Conservation (phyloP, 768 basidiomycete genomes). For the Amanita rimosa region DNA sequence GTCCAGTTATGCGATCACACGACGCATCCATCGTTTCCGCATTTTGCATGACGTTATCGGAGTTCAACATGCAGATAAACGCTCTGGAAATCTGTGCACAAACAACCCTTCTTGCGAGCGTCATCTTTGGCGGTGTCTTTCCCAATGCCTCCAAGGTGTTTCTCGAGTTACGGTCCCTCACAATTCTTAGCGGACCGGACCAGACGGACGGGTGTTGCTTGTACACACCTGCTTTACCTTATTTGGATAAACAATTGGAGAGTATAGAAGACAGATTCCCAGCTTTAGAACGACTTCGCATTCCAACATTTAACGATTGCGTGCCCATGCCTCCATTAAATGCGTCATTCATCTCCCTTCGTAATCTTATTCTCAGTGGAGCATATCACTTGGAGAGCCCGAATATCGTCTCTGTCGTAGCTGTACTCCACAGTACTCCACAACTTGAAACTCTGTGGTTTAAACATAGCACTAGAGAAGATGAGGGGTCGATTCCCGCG, state of each 20-base stretch:
- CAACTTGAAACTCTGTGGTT: constrained; percentile 6
- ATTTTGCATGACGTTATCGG: not conserved
- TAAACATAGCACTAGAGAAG: constrained; percentile 1
- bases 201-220: not conserved
- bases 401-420: not conserved
- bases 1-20: not conserved
- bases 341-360: not conserved
- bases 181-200: not conserved
- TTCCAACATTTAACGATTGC: not conserved
- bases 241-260: not conserved
- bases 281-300: not conserved
- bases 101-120: not conserved
- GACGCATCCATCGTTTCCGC: not conserved
- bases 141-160: not conserved
- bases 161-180: not conserved
- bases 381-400: not conserved
- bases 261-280: not conserved
- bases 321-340: not conserved
- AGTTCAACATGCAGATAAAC: not conserved
- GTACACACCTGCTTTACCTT: not conserved
- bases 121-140: not conserved
- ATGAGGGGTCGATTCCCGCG: not conserved
- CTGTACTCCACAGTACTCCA: constrained; percentile 5
- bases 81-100: not conserved
- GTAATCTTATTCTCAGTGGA: not conserved